Evolutionary conservation across 1,284 basidiomycete genomes (phyloP), one percentile per base, ranked within the genome.

Genomic region (Anthracocystis walkeri): DNA sequence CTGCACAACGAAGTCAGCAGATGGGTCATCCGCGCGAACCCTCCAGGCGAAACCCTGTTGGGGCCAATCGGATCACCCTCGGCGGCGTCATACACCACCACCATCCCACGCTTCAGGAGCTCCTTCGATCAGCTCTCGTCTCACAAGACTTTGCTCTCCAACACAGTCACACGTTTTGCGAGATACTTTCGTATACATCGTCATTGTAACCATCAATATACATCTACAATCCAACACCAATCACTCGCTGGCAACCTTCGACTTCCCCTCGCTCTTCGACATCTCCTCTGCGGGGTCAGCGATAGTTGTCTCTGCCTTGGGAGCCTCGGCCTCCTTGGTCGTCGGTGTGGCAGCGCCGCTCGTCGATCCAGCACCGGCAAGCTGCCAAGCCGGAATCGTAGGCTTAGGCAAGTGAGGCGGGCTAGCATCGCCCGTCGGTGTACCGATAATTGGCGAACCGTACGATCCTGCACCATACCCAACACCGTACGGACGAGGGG

Each of bases 1-100:
- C 91, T 89, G 12, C 96, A 95, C 10, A 99, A 88, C n/a, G 92
- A 90, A 45, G 90, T 90, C 4, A 99, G 88, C 91, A 97, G 95
- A 81, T 97, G 93, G 3, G 97, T 97, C 95, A 99, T 98, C 81
- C 98, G 96, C 0, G 95, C 95, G 85, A 95, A 99, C 2, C 95
- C 96, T n/a, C 90, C 89, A 0, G 97, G 97, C 1, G 93, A 90
- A 63, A 99, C 95, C 73, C 90, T 88, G 83, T 95, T 97, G 86
- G 91, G 91, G 25, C 97, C 97, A 5, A 99, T 89, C 49, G 91
- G 90, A 83, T 99, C 97, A 1, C 95, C 95, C 31, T 90, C 89
- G 0, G 97, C 97, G 6, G 97, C 96, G 83, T 99, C 97, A 81
- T 98, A 99, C 3, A n/a, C n/a, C n/a, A n/a, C n/a, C n/a, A n/a